A percentile compares a stretch with the other conserved stretches of the same genome.
These are phyloP conservation scores for Polyporus arcularius DNA, from an alignment of 768 basidiomycete genomes.

Conservation along the genomic window DNA sequence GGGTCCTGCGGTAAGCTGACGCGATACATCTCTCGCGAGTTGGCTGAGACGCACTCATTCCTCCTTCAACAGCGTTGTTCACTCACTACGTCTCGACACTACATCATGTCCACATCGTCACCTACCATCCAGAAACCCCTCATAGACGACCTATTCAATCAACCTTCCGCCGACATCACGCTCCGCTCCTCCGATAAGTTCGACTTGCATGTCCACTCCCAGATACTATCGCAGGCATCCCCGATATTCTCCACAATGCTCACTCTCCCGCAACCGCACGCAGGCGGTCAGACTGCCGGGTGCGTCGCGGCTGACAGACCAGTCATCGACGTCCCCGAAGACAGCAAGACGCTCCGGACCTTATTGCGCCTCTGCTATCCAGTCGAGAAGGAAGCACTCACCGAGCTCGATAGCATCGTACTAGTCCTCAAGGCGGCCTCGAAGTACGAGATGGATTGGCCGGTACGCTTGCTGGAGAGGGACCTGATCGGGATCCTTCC, in stretches of 20 bases:
- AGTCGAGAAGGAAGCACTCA: conserved; percentile 23
- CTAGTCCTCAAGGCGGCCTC: neutral
- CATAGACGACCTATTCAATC: conserved; percentile 37
- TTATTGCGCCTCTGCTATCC: conserved; percentile 40
- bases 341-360: conserved; percentile 25
- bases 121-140: too few species aligned
- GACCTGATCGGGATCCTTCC: conserved; percentile 12
- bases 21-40: too few species aligned
- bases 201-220: conserved; percentile 54
- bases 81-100: too few species aligned
- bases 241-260: conserved; percentile 61
- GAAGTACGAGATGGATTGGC: conserved; percentile 11
- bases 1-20: too few species aligned
- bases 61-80: too few species aligned
- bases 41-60: too few species aligned
- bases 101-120: too few species aligned
- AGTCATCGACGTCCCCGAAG: conserved; percentile 33
- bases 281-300: neutral
- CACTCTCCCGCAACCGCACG: conserved; percentile 44
- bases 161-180: conserved; percentile 45
- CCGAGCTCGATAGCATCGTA: neutral
- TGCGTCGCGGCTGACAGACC: neutral
- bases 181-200: conserved; percentile 53
- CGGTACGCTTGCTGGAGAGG: conserved; percentile 9
- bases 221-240: conserved; percentile 57